Conservation (phyloP, 2,329 filamentous ascomycete species). For the Penicillium janthinellum region DNA sequence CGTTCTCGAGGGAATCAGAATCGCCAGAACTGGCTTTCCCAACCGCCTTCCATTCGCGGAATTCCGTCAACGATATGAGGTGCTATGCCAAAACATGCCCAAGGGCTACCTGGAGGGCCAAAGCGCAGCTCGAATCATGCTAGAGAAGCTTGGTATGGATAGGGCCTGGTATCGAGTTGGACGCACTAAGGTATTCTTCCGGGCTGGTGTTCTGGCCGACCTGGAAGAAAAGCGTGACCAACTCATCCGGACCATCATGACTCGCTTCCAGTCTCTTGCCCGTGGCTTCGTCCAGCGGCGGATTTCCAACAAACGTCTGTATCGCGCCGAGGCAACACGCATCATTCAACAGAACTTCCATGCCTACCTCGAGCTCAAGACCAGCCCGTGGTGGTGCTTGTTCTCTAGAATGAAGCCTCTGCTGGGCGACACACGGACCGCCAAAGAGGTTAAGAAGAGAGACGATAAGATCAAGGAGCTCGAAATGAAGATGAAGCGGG, state of each 20-base stretch:
- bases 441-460: slow-evolving; percentile 89
- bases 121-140: slow-evolving; percentile 78
- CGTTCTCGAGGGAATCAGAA: slow-evolving; percentile 97
- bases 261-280: slow-evolving; percentile 86
- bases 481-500: slow-evolving; percentile 77
- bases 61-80: slow-evolving; percentile 93
- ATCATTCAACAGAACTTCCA: slow-evolving; percentile 96
- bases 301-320: slow-evolving; percentile 87
- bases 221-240: slow-evolving; percentile 93
- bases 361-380: slow-evolving; percentile 83
- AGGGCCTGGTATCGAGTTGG: slow-evolving; percentile 87
- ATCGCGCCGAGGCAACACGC: slow-evolving; percentile 88
- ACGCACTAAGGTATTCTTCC: slow-evolving; percentile 96
- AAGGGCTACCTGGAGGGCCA: slow-evolving; percentile 92
- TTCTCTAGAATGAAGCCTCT: slow-evolving; percentile 94
- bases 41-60: slow-evolving; percentile 90
- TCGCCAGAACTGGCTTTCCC: slow-evolving; percentile 94
- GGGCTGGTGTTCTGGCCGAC: slow-evolving; percentile 92
- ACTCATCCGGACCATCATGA: slow-evolving; percentile 91
- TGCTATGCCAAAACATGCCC: slow-evolving; percentile 84
- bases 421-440: slow-evolving; percentile 86
- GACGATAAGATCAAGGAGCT: slow-evolving; percentile 91
- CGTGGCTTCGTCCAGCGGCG: slow-evolving; percentile 87
- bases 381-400: slow-evolving; percentile 97
- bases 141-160: slow-evolving; percentile 86